Evolutionary conservation across 768 basidiomycete species (phyloP).

Genomic region (Imleria badia): DNA sequence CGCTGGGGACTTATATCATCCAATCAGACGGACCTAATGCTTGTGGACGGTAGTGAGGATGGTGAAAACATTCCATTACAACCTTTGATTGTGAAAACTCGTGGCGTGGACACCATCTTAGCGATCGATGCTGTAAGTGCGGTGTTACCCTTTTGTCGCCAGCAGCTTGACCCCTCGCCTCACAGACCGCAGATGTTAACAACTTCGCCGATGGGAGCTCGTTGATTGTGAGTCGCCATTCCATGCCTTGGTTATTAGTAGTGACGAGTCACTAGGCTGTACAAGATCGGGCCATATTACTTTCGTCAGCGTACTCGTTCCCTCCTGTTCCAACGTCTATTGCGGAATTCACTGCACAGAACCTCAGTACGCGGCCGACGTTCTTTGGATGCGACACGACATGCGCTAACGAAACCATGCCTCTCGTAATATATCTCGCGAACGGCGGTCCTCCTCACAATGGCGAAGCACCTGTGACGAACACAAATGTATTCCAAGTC

Average conservation of each 20-base stretch:
- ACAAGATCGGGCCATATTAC: slow-evolving; percentile 39
- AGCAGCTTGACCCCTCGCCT: background rate
- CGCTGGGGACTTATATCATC: slow-evolving; percentile 34
- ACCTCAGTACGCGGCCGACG: slow-evolving; percentile 38
- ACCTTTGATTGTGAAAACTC: slow-evolving; percentile 47
- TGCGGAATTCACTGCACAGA: slow-evolving; percentile 33
- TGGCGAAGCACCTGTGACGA: slow-evolving; percentile 39
- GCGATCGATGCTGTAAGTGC: slow-evolving; percentile 44
- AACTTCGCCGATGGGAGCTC: slow-evolving; percentile 27
- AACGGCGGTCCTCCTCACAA: slow-evolving; percentile 47
- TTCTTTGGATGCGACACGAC: slow-evolving; percentile 45
- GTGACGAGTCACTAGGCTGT: slow-evolving; percentile 15
- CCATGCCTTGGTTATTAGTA: background rate
- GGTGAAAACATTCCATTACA: slow-evolving; percentile 48
- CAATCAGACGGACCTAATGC: slow-evolving; percentile 29
- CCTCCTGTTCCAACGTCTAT: slow-evolving; percentile 29
- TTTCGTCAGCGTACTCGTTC: slow-evolving; percentile 34
- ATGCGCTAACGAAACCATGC: slow-evolving; percentile 32
- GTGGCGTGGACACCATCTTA: slow-evolving; percentile 48
- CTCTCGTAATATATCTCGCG: slow-evolving; percentile 57
- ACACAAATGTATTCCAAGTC: slow-evolving; percentile 41
- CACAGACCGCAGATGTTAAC: slow-evolving; percentile 16
- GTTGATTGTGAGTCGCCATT: slow-evolving; percentile 22
- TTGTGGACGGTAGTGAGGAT: slow-evolving; percentile 44
- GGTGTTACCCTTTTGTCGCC: background rate